Conservation (phyloP, 2,329 filamentous ascomycete species). For the Nemania bipapillata region DNA sequence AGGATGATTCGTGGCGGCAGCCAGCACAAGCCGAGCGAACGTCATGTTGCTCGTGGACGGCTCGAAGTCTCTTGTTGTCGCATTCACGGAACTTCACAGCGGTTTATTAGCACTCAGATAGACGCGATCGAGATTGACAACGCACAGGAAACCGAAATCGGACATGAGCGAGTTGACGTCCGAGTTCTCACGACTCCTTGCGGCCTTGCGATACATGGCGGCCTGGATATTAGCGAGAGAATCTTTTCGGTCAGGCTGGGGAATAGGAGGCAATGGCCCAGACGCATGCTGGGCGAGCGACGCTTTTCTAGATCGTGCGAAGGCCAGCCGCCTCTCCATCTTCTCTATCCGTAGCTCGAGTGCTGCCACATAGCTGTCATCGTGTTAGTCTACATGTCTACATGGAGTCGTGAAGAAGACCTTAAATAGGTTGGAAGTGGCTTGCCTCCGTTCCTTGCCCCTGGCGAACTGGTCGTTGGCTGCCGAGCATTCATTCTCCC, state of each 20-base stretch:
- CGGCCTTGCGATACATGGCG: conserved; percentile 72
- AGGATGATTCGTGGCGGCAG: conserved; percentile 79
- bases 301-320: conserved; percentile 75
- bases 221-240: conserved; percentile 70
- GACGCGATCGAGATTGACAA: conserved; percentile 7
- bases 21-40: conserved; percentile 86
- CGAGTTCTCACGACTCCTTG: conserved; percentile 76
- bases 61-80: conserved; percentile 92
- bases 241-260: conserved; percentile 68
- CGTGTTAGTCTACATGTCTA: conserved; percentile 21
- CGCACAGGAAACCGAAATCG: conserved; percentile 89
- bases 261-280: conserved; percentile 60
- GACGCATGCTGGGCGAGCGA: conserved; percentile 74
- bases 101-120: conserved; percentile 27
- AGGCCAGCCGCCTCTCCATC: conserved; percentile 80
- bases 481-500: conserved; percentile 86
- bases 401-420: not conserved
- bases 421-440: not conserved
- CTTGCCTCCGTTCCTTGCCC: conserved; percentile 88
- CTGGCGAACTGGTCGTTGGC: conserved; percentile 95
- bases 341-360: conserved; percentile 92
- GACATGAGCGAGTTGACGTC: conserved; percentile 93
- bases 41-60: conserved; percentile 89
- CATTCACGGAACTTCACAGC: conserved; percentile 80
- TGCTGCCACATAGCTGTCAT: conserved; percentile 83